These are phyloP conservation scores for Suillus weaverae DNA, from an alignment of 768 basidiomycete species.

Conservation along the genomic window DNA sequence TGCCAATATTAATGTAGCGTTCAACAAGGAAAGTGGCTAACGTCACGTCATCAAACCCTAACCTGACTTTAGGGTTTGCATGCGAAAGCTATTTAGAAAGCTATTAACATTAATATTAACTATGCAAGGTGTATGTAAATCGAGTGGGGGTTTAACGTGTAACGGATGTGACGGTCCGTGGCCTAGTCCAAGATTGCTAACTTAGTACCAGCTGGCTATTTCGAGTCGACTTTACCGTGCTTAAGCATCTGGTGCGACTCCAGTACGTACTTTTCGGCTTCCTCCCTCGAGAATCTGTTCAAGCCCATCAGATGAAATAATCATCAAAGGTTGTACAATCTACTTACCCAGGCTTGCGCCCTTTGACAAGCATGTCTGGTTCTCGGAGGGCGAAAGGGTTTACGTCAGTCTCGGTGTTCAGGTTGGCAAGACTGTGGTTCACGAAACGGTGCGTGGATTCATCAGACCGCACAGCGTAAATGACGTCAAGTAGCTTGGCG, in stretches of 20 bases:
- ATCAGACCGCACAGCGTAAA: slow-evolving; percentile 91
- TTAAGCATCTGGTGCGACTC: slow-evolving; percentile 58
- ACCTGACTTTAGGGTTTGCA: slow-evolving; percentile 11
- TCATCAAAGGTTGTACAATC: slow-evolving; percentile 6
- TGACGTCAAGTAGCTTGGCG: slow-evolving; percentile 82
- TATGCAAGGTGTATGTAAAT: neutral
- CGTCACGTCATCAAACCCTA: slow-evolving; percentile 25
- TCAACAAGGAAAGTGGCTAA: neutral
- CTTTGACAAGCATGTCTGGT: slow-evolving; percentile 84
- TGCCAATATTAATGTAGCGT: neutral
- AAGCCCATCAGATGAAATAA: neutral
- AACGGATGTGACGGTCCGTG: slow-evolving; percentile 7
- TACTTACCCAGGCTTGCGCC: slow-evolving; percentile 69
- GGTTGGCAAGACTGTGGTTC: slow-evolving; percentile 92
- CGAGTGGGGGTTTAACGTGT: slow-evolving; percentile 4
- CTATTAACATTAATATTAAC: neutral
- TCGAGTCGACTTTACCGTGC: slow-evolving; percentile 26
- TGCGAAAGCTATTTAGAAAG: neutral
- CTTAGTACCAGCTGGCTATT: slow-evolving; percentile 17
- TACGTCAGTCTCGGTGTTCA: slow-evolving; percentile 73
- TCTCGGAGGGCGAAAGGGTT: slow-evolving; percentile 91
- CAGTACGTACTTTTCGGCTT: slow-evolving; percentile 63
- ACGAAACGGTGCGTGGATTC: slow-evolving; percentile 94
- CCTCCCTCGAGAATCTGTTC: slow-evolving; percentile 62
- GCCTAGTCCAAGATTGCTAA: neutral